A percentile compares a stretch with the other conserved stretches of the same genome.
Conservation (phyloP, 139 green algal genomes). For the Tetratostichococcus sp. region DNA sequence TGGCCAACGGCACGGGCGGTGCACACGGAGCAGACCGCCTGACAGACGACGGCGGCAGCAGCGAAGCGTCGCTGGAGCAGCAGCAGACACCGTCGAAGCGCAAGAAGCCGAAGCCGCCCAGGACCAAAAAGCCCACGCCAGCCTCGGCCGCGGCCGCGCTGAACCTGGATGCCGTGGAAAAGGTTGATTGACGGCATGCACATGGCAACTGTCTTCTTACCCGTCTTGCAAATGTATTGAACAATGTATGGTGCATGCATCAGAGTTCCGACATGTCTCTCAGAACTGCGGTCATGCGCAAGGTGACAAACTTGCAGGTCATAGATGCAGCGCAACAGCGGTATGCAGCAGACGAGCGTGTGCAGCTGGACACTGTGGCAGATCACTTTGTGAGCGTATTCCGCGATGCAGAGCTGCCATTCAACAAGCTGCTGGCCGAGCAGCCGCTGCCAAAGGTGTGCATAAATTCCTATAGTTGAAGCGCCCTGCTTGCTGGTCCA, state of each 20-base stretch:
- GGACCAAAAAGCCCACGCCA: neutral
- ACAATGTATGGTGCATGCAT: no score
- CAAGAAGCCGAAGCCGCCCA: neutral
- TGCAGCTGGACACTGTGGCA: constrained; percentile 12
- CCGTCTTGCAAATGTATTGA: no score
- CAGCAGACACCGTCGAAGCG: neutral
- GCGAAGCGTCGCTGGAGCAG: neutral
- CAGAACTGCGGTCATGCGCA: no score
- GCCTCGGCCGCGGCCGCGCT: neutral
- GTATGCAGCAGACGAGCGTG: constrained; percentile 3
- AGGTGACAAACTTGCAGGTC: no score
- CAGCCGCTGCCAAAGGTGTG: neutral
- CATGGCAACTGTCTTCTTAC: no score
- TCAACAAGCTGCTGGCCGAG: constrained; percentile 18
- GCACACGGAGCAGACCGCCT: neutral
- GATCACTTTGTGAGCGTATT: constrained; percentile 12
- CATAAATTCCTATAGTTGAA: no score
- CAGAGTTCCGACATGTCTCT: no score
- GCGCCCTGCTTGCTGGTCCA: no score
- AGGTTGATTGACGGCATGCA: no score
- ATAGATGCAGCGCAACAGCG: neutral
- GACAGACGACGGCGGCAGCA: neutral
- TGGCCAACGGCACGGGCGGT: neutral
- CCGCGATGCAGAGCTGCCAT: constrained; percentile 10
- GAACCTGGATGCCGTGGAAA: neutral